Evolutionary conservation across 495 filamentous ascomycete species (phyloP).

Genomic region (Annulohypoxylon maeteangense): DNA sequence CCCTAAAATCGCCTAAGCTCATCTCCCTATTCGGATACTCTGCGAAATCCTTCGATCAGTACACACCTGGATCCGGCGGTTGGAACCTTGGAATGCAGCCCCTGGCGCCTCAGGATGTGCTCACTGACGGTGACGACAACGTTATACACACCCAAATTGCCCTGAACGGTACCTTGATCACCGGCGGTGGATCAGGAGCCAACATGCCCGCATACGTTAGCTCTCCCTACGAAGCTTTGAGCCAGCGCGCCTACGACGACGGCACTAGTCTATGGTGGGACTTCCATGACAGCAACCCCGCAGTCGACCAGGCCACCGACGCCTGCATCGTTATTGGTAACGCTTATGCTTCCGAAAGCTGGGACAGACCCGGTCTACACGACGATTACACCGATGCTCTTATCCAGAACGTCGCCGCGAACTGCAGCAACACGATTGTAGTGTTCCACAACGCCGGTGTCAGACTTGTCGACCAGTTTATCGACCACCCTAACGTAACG

Average conservation of each 20-base stretch:
- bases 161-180: slow-evolving; percentile 64
- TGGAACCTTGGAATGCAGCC: slow-evolving; percentile 45
- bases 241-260: slow-evolving; percentile 63
- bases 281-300: slow-evolving; percentile 52
- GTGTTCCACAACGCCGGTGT: slow-evolving; percentile 70
- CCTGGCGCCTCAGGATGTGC: slow-evolving; percentile 55
- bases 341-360: slow-evolving; percentile 66
- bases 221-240: slow-evolving; percentile 69
- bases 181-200: slow-evolving; percentile 70
- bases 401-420: slow-evolving; percentile 64
- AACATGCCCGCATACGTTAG: slow-evolving; percentile 64
- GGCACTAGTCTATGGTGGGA: slow-evolving; percentile 64
- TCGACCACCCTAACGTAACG: slow-evolving; percentile 71
- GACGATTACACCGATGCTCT: slow-evolving; percentile 67
- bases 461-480: slow-evolving; percentile 66
- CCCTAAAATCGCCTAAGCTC: slow-evolving; percentile 61
- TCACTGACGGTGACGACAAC: slow-evolving; percentile 25
- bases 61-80: slow-evolving; percentile 44
- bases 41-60: slow-evolving; percentile 56
- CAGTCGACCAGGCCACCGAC: slow-evolving; percentile 64
- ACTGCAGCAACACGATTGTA: slow-evolving; percentile 71
- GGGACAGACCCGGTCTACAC: slow-evolving; percentile 53
- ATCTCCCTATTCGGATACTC: slow-evolving; percentile 65
- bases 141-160: slow-evolving; percentile 50
- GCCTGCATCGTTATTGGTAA: slow-evolving; percentile 75